A percentile compares a stretch with the other conserved stretches of the same genome.
phyloP scores from a whole-genome alignment of 768 basidiomycete species.

The Panaeolus papilionaceus region DNA sequence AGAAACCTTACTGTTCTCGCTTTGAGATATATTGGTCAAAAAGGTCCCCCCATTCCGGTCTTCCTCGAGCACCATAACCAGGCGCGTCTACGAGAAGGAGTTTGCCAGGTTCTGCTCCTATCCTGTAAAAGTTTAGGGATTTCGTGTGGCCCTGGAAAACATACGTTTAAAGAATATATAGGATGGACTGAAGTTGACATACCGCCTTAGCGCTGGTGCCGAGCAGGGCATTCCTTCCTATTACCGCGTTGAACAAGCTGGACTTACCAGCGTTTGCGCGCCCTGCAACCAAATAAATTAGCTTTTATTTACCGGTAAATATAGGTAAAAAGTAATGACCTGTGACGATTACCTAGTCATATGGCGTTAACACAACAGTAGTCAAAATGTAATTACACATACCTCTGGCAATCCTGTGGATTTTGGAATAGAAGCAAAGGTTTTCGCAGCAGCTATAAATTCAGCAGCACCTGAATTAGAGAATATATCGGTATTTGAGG shows the following conservation, averaged over 20 bases:
- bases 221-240: conserved; percentile 61
- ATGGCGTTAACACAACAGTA: conserved; percentile 13
- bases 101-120: conserved; percentile 63
- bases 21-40: conserved; percentile 69
- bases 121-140: conserved; percentile 72
- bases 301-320: not conserved
- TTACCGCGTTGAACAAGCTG: conserved; percentile 70
- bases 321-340: conserved; percentile 32
- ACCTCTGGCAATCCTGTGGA: conserved; percentile 53
- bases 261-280: conserved; percentile 85
- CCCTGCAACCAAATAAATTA: conserved; percentile 43
- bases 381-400: not conserved
- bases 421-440: conserved; percentile 43
- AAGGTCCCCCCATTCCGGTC: conserved; percentile 75
- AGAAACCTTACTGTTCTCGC: conserved; percentile 61
- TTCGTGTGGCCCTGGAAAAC: conserved; percentile 71
- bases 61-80: conserved; percentile 78
- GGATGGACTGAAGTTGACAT: conserved; percentile 30
- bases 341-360: conserved; percentile 49
- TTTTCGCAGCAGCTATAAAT: conserved; percentile 47
- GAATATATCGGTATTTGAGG: not conserved
- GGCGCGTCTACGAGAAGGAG: conserved; percentile 81
- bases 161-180: conserved; percentile 5
- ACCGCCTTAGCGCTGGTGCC: conserved; percentile 77
- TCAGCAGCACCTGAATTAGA: conserved; percentile 30